phyloP scores from a whole-genome alignment of 148 eudicot species.

The Dianthus caryophyllus region DNA sequence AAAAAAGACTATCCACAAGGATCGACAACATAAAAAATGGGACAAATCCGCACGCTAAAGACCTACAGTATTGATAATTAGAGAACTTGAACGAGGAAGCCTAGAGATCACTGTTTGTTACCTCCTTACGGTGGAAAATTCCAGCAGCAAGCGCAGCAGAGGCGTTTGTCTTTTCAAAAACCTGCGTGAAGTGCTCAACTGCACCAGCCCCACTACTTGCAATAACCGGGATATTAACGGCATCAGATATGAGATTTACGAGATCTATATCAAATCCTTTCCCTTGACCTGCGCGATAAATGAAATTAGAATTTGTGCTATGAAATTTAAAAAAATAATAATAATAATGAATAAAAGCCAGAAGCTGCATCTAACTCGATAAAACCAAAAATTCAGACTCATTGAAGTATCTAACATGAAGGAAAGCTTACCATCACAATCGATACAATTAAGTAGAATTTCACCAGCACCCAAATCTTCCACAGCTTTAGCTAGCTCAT shows the following conservation, averaged over 20 bases:
- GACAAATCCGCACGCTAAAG: not conserved
- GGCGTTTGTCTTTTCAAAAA: conserved; percentile 80
- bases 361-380: conserved; percentile 1
- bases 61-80: not conserved
- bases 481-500: conserved; percentile 98
- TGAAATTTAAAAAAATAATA: too few species aligned
- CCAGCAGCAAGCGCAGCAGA: conserved; percentile 99
- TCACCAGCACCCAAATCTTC: conserved; percentile 98
- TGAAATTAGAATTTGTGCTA: conserved; percentile 2
- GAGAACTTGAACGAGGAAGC: not conserved
- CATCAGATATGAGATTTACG: conserved; percentile 71
- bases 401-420: conserved; percentile 1
- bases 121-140: conserved; percentile 93
- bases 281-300: conserved; percentile 69
- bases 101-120: conserved; percentile 15
- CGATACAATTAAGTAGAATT: conserved; percentile 90
- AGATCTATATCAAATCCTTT: conserved; percentile 89
- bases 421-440: conserved; percentile 76
- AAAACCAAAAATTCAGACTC: not conserved
- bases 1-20: not conserved
- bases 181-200: conserved; percentile 81
- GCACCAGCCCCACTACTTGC: conserved; percentile 98
- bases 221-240: conserved; percentile 86
- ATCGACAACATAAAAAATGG: not conserved
- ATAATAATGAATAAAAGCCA: too few species aligned